Evolutionary conservation across 2,329 filamentous ascomycete species (phyloP).

Genomic region (Teratosphaeria epicoccoides): DNA sequence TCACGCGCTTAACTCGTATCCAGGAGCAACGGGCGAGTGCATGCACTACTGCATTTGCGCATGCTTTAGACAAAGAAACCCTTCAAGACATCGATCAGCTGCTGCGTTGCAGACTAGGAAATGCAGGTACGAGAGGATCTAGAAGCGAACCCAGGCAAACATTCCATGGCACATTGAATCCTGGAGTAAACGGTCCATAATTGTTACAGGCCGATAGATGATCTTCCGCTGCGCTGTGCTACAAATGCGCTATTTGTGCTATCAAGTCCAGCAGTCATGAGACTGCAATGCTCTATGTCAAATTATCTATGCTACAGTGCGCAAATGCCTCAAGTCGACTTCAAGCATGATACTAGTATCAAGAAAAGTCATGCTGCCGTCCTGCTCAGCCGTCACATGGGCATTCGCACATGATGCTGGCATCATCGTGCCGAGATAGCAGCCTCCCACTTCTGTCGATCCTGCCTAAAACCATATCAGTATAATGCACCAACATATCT

Average conservation of each 20-base stretch:
- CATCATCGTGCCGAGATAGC: conserved; percentile 43
- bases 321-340: not conserved
- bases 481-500: conserved; percentile 6
- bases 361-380: not conserved
- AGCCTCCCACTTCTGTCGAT: conserved; percentile 79
- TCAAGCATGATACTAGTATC: no score
- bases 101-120: not conserved
- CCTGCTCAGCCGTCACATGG: not conserved
- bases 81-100: not conserved
- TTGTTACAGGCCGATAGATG: not conserved
- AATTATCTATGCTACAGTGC: not conserved
- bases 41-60: not conserved
- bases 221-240: not conserved
- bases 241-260: not conserved
- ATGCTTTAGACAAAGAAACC: not conserved
- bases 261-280: not conserved
- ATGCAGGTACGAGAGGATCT: not conserved
- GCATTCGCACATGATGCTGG: not conserved
- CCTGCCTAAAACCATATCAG: conserved; percentile 39
- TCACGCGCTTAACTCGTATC: no score
- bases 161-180: not conserved
- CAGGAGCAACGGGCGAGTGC: not conserved
- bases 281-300: not conserved
- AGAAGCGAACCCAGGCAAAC: not conserved
- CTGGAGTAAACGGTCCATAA: not conserved